A percentile compares a stretch with the other conserved stretches of the same genome.
Conservation (phyloP, 768 basidiomycete species). For the Holtermannia corniformis region DNA sequence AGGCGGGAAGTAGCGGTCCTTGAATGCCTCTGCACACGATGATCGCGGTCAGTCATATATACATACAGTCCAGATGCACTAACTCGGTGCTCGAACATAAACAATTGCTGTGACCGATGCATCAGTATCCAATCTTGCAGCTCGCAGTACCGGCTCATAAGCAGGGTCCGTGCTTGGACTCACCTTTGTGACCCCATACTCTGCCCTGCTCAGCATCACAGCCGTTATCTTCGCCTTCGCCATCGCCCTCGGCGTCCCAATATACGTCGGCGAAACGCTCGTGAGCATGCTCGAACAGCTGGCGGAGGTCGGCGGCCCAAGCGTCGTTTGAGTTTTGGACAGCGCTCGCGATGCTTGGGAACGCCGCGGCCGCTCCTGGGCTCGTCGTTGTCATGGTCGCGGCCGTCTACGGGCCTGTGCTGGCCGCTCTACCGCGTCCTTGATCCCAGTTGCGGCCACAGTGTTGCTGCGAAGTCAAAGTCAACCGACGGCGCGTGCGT, state of each 20-base stretch:
- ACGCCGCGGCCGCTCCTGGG: not conserved
- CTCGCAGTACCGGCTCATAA: too few relatives aligned
- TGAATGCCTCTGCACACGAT: slow-evolving; percentile 52
- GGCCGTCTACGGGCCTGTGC: not conserved
- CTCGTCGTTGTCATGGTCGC: not conserved
- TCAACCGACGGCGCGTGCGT: too few relatives aligned
- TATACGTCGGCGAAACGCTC: slow-evolving; percentile 93
- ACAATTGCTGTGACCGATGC: slow-evolving; percentile 55
- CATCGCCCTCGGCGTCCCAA: slow-evolving; percentile 48
- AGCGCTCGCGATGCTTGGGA: slow-evolving; percentile 20
- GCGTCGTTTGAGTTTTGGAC: slow-evolving; percentile 49
- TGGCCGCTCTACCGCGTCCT: too few relatives aligned
- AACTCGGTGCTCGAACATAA: slow-evolving; percentile 83
- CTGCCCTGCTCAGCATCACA: not conserved
- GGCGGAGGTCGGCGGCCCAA: slow-evolving; percentile 74
- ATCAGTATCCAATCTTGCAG: not conserved
- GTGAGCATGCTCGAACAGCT: slow-evolving; percentile 70
- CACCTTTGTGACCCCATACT: slow-evolving; percentile 94
- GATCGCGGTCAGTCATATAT: not conserved
- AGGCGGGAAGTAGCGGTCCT: slow-evolving; percentile 63
- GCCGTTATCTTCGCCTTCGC: slow-evolving; percentile 1
- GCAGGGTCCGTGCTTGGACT: too few relatives aligned
- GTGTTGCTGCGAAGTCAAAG: too few relatives aligned
- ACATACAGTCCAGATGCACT: slow-evolving; percentile 4
- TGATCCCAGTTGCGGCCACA: too few relatives aligned